A percentile compares a stretch with the other conserved stretches of the same genome.
Conservation (phyloP, 2,329 filamentous ascomycete species). For the Ramularia collo-cygni region DNA sequence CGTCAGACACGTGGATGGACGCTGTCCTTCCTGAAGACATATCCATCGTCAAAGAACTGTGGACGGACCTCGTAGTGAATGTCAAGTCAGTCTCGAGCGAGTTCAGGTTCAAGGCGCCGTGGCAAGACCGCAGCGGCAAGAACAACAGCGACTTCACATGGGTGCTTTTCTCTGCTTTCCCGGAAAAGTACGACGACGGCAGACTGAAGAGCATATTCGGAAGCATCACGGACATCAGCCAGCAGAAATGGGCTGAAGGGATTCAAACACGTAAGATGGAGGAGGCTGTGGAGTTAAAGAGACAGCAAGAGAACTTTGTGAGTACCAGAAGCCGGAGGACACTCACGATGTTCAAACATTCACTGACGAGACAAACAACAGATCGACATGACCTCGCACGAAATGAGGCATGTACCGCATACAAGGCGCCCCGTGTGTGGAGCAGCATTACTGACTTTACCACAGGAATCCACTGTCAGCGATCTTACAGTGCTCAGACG, state of each 20-base stretch:
- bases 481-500: conserved; percentile 69
- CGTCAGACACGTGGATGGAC: conserved; percentile 64
- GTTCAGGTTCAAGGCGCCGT: conserved; percentile 66
- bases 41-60: conserved; percentile 51
- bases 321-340: conserved; percentile 27
- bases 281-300: conserved; percentile 74
- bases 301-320: conserved; percentile 51
- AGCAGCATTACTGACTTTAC: too few relatives aligned
- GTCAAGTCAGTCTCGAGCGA: conserved; percentile 61
- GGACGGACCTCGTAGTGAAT: conserved; percentile 56
- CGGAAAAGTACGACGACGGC: conserved; percentile 59
- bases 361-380: too few relatives aligned
- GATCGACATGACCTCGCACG: conserved; percentile 37
- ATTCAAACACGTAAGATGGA: conserved; percentile 71
- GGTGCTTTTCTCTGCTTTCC: conserved; percentile 71
- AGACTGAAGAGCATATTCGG: conserved; percentile 69
- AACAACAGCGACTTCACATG: conserved; percentile 59
- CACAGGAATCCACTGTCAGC: conserved; percentile 63
- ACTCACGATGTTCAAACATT: conserved; percentile 17
- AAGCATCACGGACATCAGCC: conserved; percentile 76
- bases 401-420: conserved; percentile 40
- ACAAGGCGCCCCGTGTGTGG: too few relatives aligned
- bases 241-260: conserved; percentile 77
- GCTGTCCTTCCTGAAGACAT: conserved; percentile 63
- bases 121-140: conserved; percentile 53